phyloP scores from a whole-genome alignment of 2,329 filamentous ascomycete genomes.

The Cladosporium austrohemisphaericum region DNA sequence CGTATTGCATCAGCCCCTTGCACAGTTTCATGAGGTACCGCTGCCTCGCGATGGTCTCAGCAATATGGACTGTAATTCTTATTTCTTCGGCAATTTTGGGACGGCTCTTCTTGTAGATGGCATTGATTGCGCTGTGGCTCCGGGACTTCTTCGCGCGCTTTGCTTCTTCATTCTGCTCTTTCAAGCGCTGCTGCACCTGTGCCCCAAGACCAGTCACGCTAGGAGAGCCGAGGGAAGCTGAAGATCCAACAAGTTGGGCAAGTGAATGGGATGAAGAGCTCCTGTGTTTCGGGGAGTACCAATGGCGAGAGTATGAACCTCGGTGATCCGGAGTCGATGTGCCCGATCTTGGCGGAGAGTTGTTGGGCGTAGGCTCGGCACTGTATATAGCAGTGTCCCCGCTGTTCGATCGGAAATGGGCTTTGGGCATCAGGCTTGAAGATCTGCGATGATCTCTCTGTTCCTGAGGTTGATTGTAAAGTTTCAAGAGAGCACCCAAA shows the following conservation, averaged over 20 bases:
- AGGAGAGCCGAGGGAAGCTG: slow-evolving; percentile 41
- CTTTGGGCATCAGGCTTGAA: slow-evolving; percentile 14
- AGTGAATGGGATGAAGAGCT: slow-evolving; percentile 41
- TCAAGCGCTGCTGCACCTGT: slow-evolving; percentile 40
- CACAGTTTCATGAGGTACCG: slow-evolving; percentile 82
- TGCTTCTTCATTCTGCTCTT: slow-evolving; percentile 37
- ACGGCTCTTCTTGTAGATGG: slow-evolving; percentile 35
- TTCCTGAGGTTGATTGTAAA: slow-evolving; percentile 52
- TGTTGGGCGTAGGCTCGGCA: slow-evolving; percentile 15
- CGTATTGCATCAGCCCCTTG: slow-evolving; percentile 81
- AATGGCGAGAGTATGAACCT: slow-evolving; percentile 28
- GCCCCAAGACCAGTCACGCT: slow-evolving; percentile 40
- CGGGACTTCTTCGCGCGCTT: slow-evolving; percentile 23
- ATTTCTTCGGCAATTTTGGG: slow-evolving; percentile 49
- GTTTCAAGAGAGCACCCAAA: slow-evolving; percentile 66
- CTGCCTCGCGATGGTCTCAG: slow-evolving; percentile 71
- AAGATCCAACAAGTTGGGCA: slow-evolving; percentile 43
- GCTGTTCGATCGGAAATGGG: slow-evolving; percentile 16
- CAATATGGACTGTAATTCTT: slow-evolving; percentile 59
- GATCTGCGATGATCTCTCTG: slow-evolving; percentile 11
- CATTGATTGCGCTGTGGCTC: slow-evolving; percentile 33
- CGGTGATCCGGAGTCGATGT: slow-evolving; percentile 37
- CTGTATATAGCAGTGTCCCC: slow-evolving; percentile 14
- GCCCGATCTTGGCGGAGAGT: slow-evolving; percentile 42
- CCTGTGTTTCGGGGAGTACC: slow-evolving; percentile 32